Conservation (phyloP, 768 basidiomycete genomes). For the Austroboletus festivus region DNA sequence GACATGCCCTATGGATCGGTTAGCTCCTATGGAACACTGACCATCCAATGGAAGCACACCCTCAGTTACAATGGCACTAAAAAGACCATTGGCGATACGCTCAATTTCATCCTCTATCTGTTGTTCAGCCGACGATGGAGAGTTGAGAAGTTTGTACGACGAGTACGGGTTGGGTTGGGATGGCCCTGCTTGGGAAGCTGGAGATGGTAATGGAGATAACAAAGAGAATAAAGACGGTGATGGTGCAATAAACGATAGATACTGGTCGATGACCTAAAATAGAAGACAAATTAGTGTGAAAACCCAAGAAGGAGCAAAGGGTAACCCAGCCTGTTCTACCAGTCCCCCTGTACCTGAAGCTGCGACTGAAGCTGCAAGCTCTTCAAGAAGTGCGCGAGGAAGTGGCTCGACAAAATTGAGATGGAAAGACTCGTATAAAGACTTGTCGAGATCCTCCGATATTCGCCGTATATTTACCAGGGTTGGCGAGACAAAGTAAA, state of each 20-base stretch:
- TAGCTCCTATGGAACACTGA: background rate
- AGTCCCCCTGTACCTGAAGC: conserved; percentile 78
- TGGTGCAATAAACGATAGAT: conserved; percentile 93
- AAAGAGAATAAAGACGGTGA: conserved; percentile 92
- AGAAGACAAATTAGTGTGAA: background rate
- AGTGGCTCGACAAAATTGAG: conserved; percentile 94
- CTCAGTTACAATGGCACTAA: conserved; percentile 85
- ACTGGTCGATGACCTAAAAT: conserved; percentile 89
- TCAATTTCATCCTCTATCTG: conserved; percentile 94
- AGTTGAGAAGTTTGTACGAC: conserved; percentile 86
- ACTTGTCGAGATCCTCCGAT: conserved; percentile 87
- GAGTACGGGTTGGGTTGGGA: conserved; percentile 42
- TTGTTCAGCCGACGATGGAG: conserved; percentile 84
- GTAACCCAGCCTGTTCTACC: conserved; percentile 63
- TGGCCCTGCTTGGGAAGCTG: conserved; percentile 34
- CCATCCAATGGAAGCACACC: conserved; percentile 43
- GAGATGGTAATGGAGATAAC: conserved; percentile 52
- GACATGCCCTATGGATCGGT: conserved; percentile 63
- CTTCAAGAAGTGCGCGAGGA: conserved; percentile 84
- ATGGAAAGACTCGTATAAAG: conserved; percentile 89
- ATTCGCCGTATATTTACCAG: conserved; percentile 83
- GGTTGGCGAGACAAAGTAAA: conserved; percentile 95
- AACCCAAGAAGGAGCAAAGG: background rate
- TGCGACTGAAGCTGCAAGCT: conserved; percentile 86
- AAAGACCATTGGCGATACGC: conserved; percentile 83